Evolutionary conservation across 192 early-diverging fungal genomes (phyloP).

Genomic region (Lunasporangiospora selenospora): DNA sequence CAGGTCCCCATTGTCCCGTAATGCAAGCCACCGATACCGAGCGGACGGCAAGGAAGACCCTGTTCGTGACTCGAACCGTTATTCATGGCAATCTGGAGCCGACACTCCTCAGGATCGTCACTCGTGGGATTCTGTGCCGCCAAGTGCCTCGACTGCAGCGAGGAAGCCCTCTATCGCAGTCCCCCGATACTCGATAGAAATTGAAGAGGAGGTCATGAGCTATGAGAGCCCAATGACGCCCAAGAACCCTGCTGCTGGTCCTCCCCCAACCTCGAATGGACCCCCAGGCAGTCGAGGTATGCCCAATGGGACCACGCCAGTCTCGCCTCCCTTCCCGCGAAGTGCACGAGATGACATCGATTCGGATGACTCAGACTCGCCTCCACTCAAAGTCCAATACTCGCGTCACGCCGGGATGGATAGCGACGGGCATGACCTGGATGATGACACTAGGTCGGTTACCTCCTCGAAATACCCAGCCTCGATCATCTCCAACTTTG

Average conservation of each 20-base stretch:
- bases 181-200: slow-evolving; percentile 8
- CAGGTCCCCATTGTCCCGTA: not conserved
- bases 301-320: too few species aligned
- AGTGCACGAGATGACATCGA: slow-evolving; percentile 21
- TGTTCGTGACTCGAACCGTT: slow-evolving; percentile 5
- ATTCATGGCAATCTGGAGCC: slow-evolving; percentile 17
- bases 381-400: slow-evolving; percentile 44
- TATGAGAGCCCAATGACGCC: too few species aligned
- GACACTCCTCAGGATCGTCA: slow-evolving; percentile 2
- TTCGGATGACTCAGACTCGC: slow-evolving; percentile 24
- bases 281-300: too few species aligned
- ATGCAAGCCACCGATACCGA: not conserved
- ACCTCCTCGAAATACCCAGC: slow-evolving; percentile 28
- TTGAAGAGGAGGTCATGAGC: slow-evolving; percentile 12
- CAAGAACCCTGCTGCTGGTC: too few species aligned
- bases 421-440: not conserved
- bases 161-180: too few species aligned
- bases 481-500: slow-evolving; percentile 40
- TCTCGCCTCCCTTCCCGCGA: not conserved
- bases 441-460: slow-evolving; percentile 12
- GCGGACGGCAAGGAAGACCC: not conserved
- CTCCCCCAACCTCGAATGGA: too few species aligned
- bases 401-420: too few species aligned
- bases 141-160: not conserved
- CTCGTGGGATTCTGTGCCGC: slow-evolving; percentile 28